These are phyloP conservation scores for Ogataea neopini DNA, from an alignment of 805 yeast species.

Conservation along the genomic window DNA sequence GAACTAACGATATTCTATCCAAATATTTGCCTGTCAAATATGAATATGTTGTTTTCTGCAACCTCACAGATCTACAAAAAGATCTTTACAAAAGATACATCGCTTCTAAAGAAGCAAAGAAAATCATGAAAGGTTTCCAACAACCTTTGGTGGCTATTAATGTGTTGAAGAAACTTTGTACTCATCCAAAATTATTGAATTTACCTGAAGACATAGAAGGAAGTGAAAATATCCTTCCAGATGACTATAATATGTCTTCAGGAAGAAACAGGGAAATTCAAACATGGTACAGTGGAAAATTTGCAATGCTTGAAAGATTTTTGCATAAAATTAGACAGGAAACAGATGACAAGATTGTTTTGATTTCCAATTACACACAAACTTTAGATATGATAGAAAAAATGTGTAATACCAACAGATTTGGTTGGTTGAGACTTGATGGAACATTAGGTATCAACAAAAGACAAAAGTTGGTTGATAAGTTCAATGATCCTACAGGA, in stretches of 20 bases:
- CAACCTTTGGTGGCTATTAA: conserved; percentile 93
- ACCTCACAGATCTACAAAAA: conserved; percentile 74
- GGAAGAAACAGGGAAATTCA: conserved; percentile 68
- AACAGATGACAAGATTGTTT: conserved; percentile 91
- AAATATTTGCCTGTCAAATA: conserved; percentile 94
- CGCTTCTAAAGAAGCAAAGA: conserved; percentile 74
- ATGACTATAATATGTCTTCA: conserved; percentile 58
- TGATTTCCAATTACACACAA: conserved; percentile 93
- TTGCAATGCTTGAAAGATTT: conserved; percentile 81
- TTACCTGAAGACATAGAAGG: conserved; percentile 81
- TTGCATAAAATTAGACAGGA: conserved; percentile 71
- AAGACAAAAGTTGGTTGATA: conserved; percentile 88
- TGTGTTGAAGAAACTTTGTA: conserved; percentile 83
- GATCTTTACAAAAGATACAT: conserved; percentile 71
- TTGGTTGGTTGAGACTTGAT: conserved; percentile 81
- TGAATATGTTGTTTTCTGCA: conserved; percentile 95
- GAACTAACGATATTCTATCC: conserved; percentile 92
- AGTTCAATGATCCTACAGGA: conserved; percentile 87
- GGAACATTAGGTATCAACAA: conserved; percentile 92
- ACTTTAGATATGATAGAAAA: conserved; percentile 88
- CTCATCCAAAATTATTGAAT: conserved; percentile 84
- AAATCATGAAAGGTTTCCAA: conserved; percentile 63
- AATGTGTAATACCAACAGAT: conserved; percentile 73
- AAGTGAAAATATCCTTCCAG: conserved; percentile 64
- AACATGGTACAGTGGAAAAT: conserved; percentile 84